These are phyloP conservation scores for Coemansia sp. DNA, from an alignment of 192 early-diverging fungal species.

Conservation along the genomic window DNA sequence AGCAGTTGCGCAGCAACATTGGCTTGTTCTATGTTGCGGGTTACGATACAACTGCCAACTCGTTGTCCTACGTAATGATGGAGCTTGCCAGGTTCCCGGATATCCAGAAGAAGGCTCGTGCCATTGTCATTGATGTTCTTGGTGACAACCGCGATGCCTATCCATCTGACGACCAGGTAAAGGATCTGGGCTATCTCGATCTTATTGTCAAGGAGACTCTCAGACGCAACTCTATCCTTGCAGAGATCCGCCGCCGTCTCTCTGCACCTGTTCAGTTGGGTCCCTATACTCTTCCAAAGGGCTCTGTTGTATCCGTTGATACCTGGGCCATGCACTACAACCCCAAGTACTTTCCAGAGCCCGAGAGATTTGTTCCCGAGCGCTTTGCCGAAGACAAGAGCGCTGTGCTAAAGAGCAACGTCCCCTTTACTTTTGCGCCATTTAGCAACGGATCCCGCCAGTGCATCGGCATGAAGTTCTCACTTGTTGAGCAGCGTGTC, in stretches of 20 bases:
- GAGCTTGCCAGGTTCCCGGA: constrained; percentile 47
- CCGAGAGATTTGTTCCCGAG: constrained; percentile 50
- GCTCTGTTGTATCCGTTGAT: constrained; percentile 38
- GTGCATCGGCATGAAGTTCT: constrained; percentile 66
- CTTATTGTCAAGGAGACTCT: constrained; percentile 55
- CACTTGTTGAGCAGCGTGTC: constrained; percentile 57
- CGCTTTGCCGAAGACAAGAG: constrained; percentile 46
- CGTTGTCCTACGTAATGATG: constrained; percentile 54
- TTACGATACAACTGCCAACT: constrained; percentile 59
- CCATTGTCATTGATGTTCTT: constrained; percentile 53
- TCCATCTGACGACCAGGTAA: constrained; percentile 54
- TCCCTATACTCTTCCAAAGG: constrained; percentile 41
- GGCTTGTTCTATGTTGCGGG: constrained; percentile 58
- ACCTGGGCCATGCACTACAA: constrained; percentile 52
- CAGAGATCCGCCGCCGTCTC: constrained; percentile 47
- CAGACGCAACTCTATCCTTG: constrained; percentile 48
- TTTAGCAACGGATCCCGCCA: constrained; percentile 60
- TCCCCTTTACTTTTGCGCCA: constrained; percentile 51
- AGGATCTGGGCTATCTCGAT: constrained; percentile 54
- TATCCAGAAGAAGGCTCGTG: constrained; percentile 57
- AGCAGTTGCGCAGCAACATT: constrained; percentile 54
- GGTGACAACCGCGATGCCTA: constrained; percentile 55
- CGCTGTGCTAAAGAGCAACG: constrained; percentile 28
- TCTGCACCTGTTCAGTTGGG: constrained; percentile 42
- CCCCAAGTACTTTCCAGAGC: constrained; percentile 43